These are phyloP conservation scores for Thalassia testudinum DNA, from an alignment of 116 monocot genomes.

Conservation along the genomic window DNA sequence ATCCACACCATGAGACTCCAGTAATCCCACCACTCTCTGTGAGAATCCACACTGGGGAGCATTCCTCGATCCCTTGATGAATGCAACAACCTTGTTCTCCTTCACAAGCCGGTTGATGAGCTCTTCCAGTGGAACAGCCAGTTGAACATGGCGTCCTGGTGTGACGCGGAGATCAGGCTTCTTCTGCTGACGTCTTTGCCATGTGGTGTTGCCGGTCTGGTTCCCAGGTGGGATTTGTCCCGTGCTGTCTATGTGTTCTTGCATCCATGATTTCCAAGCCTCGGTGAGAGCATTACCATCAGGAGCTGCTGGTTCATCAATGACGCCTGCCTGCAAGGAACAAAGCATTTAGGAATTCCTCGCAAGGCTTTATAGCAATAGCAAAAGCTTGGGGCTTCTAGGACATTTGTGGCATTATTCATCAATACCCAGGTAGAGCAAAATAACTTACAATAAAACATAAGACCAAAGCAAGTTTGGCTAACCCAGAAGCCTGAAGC, in stretches of 20 bases:
- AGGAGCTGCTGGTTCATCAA: constrained; percentile 28
- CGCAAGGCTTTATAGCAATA: no score
- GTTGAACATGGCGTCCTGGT: constrained; percentile 68
- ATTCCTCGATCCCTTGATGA: constrained; percentile 89
- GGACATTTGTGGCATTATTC: no score
- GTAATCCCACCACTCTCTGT: constrained; percentile 68
- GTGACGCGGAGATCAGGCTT: constrained; percentile 69
- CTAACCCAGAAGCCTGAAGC: no score
- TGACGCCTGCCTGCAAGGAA: constrained; percentile 39
- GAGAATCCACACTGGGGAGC: constrained; percentile 92
- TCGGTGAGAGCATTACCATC: constrained; percentile 45
- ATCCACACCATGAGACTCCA: constrained; percentile 69
- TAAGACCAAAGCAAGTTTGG: no score
- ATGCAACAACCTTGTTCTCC: constrained; percentile 81
- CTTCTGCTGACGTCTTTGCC: constrained; percentile 21
- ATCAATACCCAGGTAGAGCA: no score
- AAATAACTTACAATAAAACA: no score
- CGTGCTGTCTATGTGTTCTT: constrained; percentile 61
- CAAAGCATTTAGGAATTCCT: neutral
- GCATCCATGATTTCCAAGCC: constrained; percentile 96
- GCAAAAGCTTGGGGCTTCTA: no score
- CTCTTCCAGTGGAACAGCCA: constrained; percentile 72
- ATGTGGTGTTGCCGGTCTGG: constrained; percentile 58
- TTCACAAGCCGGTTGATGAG: constrained; percentile 83
- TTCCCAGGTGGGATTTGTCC: constrained; percentile 83